phyloP scores from a whole-genome alignment of 2,329 filamentous ascomycete genomes.

The Curvularia sp. region DNA sequence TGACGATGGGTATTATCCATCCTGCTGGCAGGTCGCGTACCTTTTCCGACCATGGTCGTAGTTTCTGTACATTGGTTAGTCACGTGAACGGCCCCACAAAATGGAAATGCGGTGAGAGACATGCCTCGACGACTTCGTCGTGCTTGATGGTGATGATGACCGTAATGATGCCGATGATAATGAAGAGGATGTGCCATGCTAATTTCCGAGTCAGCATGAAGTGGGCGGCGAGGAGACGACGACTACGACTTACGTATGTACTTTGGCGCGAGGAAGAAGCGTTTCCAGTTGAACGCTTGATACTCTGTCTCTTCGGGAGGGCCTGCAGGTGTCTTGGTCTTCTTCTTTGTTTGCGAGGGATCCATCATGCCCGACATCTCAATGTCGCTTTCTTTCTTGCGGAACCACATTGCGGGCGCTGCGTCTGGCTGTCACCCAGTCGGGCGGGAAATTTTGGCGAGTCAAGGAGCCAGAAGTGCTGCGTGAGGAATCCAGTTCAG shows the following conservation, averaged over 20 bases:
- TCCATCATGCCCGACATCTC: constrained; percentile 39
- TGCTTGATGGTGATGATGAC: constrained; percentile 40
- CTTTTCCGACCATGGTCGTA: constrained; percentile 46
- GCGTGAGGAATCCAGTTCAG: not conserved
- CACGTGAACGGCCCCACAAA: not conserved
- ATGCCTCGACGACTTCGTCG: constrained; percentile 42
- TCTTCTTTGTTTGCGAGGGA: constrained; percentile 20
- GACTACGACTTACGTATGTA: constrained; percentile 41
- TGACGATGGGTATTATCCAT: constrained; percentile 46
- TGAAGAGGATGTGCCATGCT: constrained; percentile 46
- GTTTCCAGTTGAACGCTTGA: constrained; percentile 44
- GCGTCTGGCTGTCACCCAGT: constrained; percentile 1
- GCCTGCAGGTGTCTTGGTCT: constrained; percentile 19
- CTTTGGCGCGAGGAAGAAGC: constrained; percentile 43
- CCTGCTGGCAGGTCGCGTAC: constrained; percentile 46
- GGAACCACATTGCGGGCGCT: constrained; percentile 28
- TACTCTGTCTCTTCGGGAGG: constrained; percentile 44
- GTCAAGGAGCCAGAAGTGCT: constrained; percentile 6
- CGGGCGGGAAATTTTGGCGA: constrained; percentile 7
- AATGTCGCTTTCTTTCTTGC: constrained; percentile 37
- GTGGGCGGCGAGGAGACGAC: not conserved
- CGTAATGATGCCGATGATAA: constrained; percentile 37
- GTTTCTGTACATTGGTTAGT: constrained; percentile 32
- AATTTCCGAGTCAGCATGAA: constrained; percentile 17
- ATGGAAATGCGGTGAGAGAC: constrained; percentile 9